Evolutionary conservation across 768 basidiomycete species (phyloP).

Genomic region (Lactarius quietus): DNA sequence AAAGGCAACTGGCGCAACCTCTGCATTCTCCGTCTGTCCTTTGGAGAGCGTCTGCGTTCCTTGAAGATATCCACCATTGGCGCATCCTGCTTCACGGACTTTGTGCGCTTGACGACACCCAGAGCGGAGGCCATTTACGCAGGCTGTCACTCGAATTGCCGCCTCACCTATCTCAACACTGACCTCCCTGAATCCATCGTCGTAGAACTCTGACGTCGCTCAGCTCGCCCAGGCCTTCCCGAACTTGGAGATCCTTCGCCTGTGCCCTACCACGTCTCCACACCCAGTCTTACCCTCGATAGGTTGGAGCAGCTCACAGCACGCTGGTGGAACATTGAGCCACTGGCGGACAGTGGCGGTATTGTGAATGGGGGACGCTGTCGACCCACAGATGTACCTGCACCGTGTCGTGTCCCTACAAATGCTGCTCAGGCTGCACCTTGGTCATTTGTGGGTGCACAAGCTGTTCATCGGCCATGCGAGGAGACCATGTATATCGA

Average conservation of each 20-base stretch:
- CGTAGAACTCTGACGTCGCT: constrained; percentile 58
- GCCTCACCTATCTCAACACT: constrained; percentile 60
- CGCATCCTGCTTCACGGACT: constrained; percentile 73
- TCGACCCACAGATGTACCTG: constrained; percentile 44
- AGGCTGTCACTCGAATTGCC: constrained; percentile 58
- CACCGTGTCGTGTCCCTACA: constrained; percentile 52
- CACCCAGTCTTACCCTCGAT: constrained; percentile 58
- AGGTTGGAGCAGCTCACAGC: constrained; percentile 56
- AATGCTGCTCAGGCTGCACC: constrained; percentile 64
- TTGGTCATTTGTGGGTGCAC: constrained; percentile 69
- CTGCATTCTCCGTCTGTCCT: constrained; percentile 57
- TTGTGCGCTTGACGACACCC: constrained; percentile 73
- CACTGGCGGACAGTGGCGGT: constrained; percentile 60
- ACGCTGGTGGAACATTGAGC: constrained; percentile 59
- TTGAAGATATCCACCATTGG: constrained; percentile 63
- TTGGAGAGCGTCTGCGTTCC: constrained; percentile 54
- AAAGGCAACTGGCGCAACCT: constrained; percentile 73
- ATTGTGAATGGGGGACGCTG: constrained; percentile 54
- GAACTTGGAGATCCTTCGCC: constrained; percentile 60
- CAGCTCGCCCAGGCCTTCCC: constrained; percentile 60
- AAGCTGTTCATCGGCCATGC: constrained; percentile 64
- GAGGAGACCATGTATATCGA: constrained; percentile 22
- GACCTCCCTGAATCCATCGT: constrained; percentile 76
- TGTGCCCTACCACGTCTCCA: constrained; percentile 58
- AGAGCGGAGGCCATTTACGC: constrained; percentile 54